Conservation (phyloP, 2,329 filamentous ascomycete species). For the Cladophialophora bantiana region DNA sequence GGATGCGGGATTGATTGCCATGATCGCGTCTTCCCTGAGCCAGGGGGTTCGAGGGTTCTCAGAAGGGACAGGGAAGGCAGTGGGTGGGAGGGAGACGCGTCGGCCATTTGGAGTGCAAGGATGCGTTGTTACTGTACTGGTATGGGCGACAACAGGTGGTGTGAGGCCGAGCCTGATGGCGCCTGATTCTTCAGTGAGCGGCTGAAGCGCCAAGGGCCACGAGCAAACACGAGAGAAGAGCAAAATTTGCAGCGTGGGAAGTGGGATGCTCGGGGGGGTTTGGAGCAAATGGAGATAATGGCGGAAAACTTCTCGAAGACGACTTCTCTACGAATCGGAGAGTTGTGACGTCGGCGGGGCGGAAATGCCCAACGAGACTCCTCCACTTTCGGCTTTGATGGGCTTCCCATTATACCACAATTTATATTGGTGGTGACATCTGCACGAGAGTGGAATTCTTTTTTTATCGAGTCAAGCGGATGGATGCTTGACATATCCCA, state of each 20-base stretch:
- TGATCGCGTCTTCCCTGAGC: slow-evolving; percentile 61
- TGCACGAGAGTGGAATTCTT: slow-evolving; percentile 1
- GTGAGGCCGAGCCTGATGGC: slow-evolving; percentile 4
- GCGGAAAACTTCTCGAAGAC: neutral
- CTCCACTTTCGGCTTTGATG: neutral
- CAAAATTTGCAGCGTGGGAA: neutral
- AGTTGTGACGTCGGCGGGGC: slow-evolving; percentile 16
- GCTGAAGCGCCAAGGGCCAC: neutral
- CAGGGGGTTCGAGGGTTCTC: slow-evolving; percentile 29
- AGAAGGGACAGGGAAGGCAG: slow-evolving; percentile 29
- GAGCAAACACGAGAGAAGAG: neutral
- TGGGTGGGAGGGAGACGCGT: slow-evolving; percentile 9
- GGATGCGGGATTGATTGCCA: slow-evolving; percentile 84
- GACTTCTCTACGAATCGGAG: neutral
- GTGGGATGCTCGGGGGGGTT: neutral
- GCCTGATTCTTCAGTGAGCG: neutral
- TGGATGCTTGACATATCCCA: neutral
- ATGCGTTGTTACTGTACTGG: neutral
- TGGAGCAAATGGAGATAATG: neutral
- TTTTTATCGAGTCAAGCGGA: neutral
- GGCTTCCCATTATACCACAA: neutral
- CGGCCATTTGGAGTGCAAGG: slow-evolving; percentile 21
- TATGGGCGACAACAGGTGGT: neutral
- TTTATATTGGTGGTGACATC: neutral
- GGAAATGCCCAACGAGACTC: slow-evolving; percentile 1